Evolutionary conservation across 352 stramenopile genomes (phyloP), one percentile per base, ranked within the genome.

Genomic region (Peronospora tabacina): DNA sequence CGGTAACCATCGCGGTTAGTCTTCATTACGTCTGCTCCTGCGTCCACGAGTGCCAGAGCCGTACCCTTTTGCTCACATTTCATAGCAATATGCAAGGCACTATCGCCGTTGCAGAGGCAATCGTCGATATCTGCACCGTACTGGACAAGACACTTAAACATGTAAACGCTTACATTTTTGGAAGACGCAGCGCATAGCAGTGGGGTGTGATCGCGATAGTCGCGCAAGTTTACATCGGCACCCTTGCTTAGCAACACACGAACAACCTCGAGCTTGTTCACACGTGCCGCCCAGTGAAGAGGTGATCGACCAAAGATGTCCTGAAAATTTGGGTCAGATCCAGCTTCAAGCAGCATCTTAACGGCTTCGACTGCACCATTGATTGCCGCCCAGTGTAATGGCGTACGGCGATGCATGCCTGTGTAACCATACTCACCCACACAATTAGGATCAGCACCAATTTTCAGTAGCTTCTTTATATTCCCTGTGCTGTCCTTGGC

Each of bases 401-500:
- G 81, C 6, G 78, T 90, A 15, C 81, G 78, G 44, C 85, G 85
- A 49, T 90, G 89, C 13, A 92, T 55, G 5, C 81, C 81, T 22
- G 90, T 59, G 55, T 92, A 92, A 0, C 81, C 81, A 0, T 88
- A 58, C 47, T 92, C 81, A 15, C 81, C 81, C 10, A 90, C 57
- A 29, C 78, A 85, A 45, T 92, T 72, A 0, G 81, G 81, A 33
- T 81, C 60, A n/a, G 89, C 81, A 38, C 78, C 76, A 43, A 82
- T 85, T 7, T 72, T 68, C 24, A 91, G 35, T n/a, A 79, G 73
- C 8, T 70, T 66, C 24, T 49, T 68, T 7, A 91, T 55, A 2
- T 26, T 12, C 5, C 32, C 5, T 0, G 53, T 57, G 22, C 80
- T 44, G 44, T 87, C 59, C 34, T 63, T 68, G 0, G 64, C 75